Conservation (phyloP, 495 filamentous ascomycete species). For the Aspergillus sclerotiicarbonarius region DNA sequence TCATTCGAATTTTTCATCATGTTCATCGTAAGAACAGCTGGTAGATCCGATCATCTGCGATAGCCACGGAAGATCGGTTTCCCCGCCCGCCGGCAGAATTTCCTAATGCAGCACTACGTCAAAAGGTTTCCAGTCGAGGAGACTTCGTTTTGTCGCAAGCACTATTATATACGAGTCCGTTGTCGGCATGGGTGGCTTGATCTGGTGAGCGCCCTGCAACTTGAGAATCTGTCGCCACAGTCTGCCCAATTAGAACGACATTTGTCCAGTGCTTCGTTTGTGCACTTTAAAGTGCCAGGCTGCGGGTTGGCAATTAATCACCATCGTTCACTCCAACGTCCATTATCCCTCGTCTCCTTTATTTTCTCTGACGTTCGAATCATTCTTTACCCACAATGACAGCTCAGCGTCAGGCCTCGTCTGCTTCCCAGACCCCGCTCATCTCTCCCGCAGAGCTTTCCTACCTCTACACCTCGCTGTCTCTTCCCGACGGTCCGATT, state of each 20-base stretch:
- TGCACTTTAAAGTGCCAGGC: neutral
- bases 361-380: neutral
- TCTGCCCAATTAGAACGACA: neutral
- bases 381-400: slow-evolving; percentile 26
- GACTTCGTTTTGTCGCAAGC: neutral
- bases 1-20: slow-evolving; percentile 17
- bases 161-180: neutral
- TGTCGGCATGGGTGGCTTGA: neutral
- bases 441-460: slow-evolving; percentile 95
- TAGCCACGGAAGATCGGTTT: slow-evolving; percentile 28
- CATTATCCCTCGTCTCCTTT: neutral
- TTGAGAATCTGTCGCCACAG: neutral
- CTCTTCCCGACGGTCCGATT: slow-evolving; percentile 69
- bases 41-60: neutral
- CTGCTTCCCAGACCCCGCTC: slow-evolving; percentile 52
- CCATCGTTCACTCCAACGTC: neutral
- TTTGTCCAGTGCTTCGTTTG: neutral
- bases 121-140: neutral
- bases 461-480: slow-evolving; percentile 88
- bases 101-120: slow-evolving; percentile 34
- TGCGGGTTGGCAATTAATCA: neutral
- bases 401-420: slow-evolving; percentile 43
- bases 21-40: neutral
- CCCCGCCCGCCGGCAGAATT: slow-evolving; percentile 33
- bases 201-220: neutral